phyloP scores from a whole-genome alignment of 2,329 filamentous ascomycete species.

The Metarhizium anisopliae region DNA sequence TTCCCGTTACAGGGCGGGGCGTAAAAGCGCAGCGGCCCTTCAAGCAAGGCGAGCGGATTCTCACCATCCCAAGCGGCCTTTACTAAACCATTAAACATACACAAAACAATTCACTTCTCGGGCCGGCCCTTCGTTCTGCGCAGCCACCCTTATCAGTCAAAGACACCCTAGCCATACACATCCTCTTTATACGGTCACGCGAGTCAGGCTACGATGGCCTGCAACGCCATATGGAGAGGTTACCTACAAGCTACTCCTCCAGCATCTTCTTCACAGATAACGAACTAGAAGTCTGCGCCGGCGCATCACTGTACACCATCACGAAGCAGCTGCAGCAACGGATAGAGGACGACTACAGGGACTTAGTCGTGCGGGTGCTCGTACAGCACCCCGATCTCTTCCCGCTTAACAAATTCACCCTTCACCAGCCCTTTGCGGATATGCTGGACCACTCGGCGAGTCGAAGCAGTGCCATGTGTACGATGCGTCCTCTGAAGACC shows the following conservation, averaged over 20 bases:
- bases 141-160: slow-evolving; percentile 22
- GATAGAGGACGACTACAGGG: slow-evolving; percentile 21
- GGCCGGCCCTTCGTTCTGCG: slow-evolving; percentile 19
- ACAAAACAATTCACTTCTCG: slow-evolving; percentile 21
- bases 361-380: slow-evolving; percentile 18
- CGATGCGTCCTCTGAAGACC: slow-evolving; percentile 20
- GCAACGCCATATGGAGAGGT: slow-evolving; percentile 17
- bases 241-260: slow-evolving; percentile 22
- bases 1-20: slow-evolving; percentile 22
- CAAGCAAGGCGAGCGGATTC: slow-evolving; percentile 23
- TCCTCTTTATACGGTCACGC: slow-evolving; percentile 25
- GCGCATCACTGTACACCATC: slow-evolving; percentile 22
- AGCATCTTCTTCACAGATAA: slow-evolving; percentile 25
- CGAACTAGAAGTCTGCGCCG: slow-evolving; percentile 23
- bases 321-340: slow-evolving; percentile 20
- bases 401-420: slow-evolving; percentile 21
- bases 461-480: slow-evolving; percentile 26
- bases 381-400: slow-evolving; percentile 22
- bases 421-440: slow-evolving; percentile 26
- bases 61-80: slow-evolving; percentile 20
- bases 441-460: slow-evolving; percentile 27
- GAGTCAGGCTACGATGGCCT: slow-evolving; percentile 21
- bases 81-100: slow-evolving; percentile 24
- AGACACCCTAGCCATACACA: slow-evolving; percentile 22
- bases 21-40: slow-evolving; percentile 18